Conservation (phyloP, 208 protist species). For the Lotmaria passim region DNA sequence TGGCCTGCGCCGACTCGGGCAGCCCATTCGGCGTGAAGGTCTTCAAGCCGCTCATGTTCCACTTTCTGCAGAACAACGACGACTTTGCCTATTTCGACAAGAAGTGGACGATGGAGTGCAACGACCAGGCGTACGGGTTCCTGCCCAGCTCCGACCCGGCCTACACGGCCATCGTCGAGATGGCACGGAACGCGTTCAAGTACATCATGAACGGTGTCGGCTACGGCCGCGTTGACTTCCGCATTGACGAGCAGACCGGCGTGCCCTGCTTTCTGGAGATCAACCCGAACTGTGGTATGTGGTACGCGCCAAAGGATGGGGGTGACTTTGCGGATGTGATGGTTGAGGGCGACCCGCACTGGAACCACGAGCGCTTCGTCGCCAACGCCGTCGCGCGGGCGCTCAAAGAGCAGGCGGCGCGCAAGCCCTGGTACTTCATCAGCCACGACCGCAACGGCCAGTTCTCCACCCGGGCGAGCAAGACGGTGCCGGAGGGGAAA, state of each 20-base stretch:
- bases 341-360: slow-evolving; percentile 77
- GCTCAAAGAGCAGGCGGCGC: slow-evolving; percentile 66
- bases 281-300: slow-evolving; percentile 92
- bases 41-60: slow-evolving; percentile 88
- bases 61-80: slow-evolving; percentile 72
- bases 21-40: slow-evolving; percentile 83
- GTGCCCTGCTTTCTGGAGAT: slow-evolving; percentile 90
- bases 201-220: slow-evolving; percentile 89
- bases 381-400: slow-evolving; percentile 63
- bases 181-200: slow-evolving; percentile 81
- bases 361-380: slow-evolving; percentile 85
- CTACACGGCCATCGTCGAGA: slow-evolving; percentile 72
- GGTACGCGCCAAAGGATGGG: slow-evolving; percentile 81
- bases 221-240: slow-evolving; percentile 89
- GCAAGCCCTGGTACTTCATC: slow-evolving; percentile 84
- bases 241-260: slow-evolving; percentile 72
- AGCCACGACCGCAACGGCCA: slow-evolving; percentile 82
- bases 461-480: slow-evolving; percentile 76
- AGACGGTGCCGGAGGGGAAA: slow-evolving; percentile 72
- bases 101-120: slow-evolving; percentile 85
- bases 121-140: slow-evolving; percentile 68
- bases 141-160: slow-evolving; percentile 72
- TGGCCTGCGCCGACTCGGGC: slow-evolving; percentile 70
- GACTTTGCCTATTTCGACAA: slow-evolving; percentile 92
- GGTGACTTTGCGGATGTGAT: slow-evolving; percentile 89